Conservation (phyloP, 345 rosid species). For the Viola odorata region DNA sequence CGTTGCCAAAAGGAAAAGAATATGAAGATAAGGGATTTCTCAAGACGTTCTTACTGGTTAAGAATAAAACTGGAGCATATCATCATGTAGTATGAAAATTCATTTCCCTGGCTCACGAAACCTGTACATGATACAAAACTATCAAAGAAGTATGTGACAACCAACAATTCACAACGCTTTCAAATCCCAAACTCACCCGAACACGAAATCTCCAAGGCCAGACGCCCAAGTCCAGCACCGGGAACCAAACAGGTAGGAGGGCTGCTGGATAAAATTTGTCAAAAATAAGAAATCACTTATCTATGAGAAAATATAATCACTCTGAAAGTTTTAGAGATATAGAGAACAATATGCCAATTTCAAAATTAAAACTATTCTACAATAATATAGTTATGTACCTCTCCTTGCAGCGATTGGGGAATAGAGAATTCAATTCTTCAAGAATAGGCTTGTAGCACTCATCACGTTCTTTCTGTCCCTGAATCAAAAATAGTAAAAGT, state of each 20-base stretch:
- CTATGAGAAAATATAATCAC: not conserved
- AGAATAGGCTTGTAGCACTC: slow-evolving; percentile 92
- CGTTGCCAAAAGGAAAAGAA: not conserved
- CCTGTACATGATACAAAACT: slow-evolving; percentile 46
- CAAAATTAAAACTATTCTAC: not conserved
- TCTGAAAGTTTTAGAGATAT: not conserved
- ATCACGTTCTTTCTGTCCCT: slow-evolving; percentile 88
- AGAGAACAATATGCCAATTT: not conserved
- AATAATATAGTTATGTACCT: slow-evolving; percentile 35
- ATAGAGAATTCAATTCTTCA: slow-evolving; percentile 76
- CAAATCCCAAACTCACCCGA: slow-evolving; percentile 47
- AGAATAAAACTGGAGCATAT: slow-evolving; percentile 97
- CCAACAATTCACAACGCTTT: not conserved
- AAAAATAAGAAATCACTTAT: slow-evolving; percentile 6
- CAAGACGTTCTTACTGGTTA: slow-evolving; percentile 57
- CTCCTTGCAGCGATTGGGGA: slow-evolving; percentile 59
- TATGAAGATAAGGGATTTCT: not conserved
- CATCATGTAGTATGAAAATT: slow-evolving; percentile 99
- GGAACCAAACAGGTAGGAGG: slow-evolving; percentile 97
- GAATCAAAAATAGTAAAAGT: slow-evolving; percentile 7
- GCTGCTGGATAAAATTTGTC: slow-evolving; percentile 30
- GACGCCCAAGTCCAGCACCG: slow-evolving; percentile 98
- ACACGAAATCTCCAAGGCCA: slow-evolving; percentile 93
- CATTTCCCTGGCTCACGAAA: slow-evolving; percentile 96
- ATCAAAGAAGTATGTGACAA: slow-evolving; percentile 7